Evolutionary conservation across 176 grass and related monocot genomes (phyloP), one percentile per base, ranked within the genome.

Genomic region (Musa troglodytarum): DNA sequence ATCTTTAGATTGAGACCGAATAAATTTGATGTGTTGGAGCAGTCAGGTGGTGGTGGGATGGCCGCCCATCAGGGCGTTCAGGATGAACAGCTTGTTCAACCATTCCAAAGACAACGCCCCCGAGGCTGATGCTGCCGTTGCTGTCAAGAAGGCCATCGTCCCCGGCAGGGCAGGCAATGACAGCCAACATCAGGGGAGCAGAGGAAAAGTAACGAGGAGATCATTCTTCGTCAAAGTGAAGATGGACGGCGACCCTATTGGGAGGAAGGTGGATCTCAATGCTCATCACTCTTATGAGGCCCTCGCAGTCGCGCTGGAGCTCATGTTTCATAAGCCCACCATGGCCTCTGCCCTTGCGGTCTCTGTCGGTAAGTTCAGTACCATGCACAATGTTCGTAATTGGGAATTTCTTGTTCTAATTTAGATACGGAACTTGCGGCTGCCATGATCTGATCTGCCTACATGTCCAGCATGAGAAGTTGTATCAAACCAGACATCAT

Each of bases 1-100:
- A 61, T 8, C 57, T 61, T 61, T 61, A n/a, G 6, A 43, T 20
- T n/a, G 16, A 61, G 20, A 61, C 57, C 8, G 57, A 61, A 17
- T 21, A 61, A 61, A 57, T 7, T 61, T 61, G 16, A 61, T n/a
- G 57, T 21, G 57, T 21, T 2, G 3, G 52, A 81, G 74, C 74
- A 86, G 75, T 81, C 84, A 78, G 52, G 29, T 53, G 12, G 84
- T 82, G 55, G 84, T 86, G 58, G 84, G 84, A 69, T 86, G 84
- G 84, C 84, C 84, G 43, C 84, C 84, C 16, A 68, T 86, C 62
- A 86, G 68, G 54, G 67, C 79, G 50, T 82, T 82, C 59, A 80
- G 84, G 75, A 82, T 86, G 79, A 86, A 81, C 78, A 86, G 61
- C 74, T 73, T 86, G 63, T 82, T 86, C 75, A 86, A 82, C 78